These are phyloP conservation scores for Xylaria sp. DNA, from an alignment of 2,329 filamentous ascomycete genomes.

Conservation along the genomic window DNA sequence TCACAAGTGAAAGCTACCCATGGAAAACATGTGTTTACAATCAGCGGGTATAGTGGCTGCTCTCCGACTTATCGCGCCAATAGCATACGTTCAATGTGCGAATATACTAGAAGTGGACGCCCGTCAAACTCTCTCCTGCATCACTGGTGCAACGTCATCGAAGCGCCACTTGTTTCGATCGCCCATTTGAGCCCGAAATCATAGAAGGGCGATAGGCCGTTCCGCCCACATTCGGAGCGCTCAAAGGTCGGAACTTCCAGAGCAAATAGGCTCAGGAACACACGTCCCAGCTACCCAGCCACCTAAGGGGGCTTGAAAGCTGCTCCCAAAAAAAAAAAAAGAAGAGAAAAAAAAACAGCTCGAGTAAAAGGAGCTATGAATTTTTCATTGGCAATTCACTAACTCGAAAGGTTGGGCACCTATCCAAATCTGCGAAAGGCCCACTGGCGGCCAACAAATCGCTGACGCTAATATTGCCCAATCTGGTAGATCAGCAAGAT, in stretches of 20 bases:
- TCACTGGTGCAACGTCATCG: neutral
- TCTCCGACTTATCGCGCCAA: neutral
- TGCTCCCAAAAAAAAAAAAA: neutral
- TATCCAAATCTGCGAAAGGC: slow-evolving; percentile 14
- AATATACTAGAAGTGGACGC: neutral
- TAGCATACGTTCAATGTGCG: neutral
- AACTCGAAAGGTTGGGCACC: slow-evolving; percentile 24
- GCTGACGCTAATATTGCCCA: slow-evolving; percentile 16
- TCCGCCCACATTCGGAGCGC: neutral
- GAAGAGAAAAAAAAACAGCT: too few species aligned
- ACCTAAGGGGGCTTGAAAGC: neutral
- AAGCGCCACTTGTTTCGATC: neutral
- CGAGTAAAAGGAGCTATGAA: neutral
- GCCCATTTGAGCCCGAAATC: neutral
- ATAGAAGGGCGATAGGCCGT: neutral
- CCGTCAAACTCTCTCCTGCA: neutral
- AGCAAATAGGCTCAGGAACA: neutral
- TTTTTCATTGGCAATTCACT: slow-evolving; percentile 8
- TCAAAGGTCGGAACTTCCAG: neutral
- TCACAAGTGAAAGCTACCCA: neutral
- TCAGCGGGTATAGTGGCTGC: neutral
- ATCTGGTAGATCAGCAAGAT: slow-evolving; percentile 30
- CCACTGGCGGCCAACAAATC: slow-evolving; percentile 20
- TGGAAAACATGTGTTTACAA: neutral
- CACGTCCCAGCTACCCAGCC: neutral